Base-by-base conservation (phyloP, 2,329 filamentous ascomycete species). In the Phaeosphaeria sp. region DNA sequence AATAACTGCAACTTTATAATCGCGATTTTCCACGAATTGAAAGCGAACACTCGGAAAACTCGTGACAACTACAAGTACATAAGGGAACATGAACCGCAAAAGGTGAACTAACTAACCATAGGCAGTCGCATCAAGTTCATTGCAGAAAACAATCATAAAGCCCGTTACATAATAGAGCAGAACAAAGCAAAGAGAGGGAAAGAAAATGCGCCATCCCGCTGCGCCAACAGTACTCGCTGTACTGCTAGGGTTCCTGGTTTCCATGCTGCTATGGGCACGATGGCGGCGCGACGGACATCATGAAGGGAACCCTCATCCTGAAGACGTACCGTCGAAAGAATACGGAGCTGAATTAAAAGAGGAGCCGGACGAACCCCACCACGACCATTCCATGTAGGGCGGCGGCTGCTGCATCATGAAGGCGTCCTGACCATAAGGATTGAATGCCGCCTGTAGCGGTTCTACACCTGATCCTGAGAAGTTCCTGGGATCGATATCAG, bases 301-400 rank as follows among this genome's bases (percentile, higher is more conserved):
- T 59, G 74, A 77, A 49, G 74, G 74, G n/a, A 76, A 77, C 52
- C 74, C 74, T 33, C 68, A 75, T 61, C 70, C 71, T 2, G 60
- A 70, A 36, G 71, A 75, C 50, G 39, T 75, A 47, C 72, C 71
- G 6, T 64, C 25, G 21, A 22, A 13, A 7, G 7, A 21, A 46
- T 11, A 46, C n/a, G 1, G 2, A 42, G 39, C 17, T 18, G 27
- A 6, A 33, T 11, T n/a, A 5, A 36, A 6, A 22, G 39, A 39
- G 27, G 9, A 21, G 11, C n/a, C 10, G 2, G 6, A 39, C 27
- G 30, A 13, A 5, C 46, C n/a, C 46, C n/a, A 6, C 1, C 10
- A n/a, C 17, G 7, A 18, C 39, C 17, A 7, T 41, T 5, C 3
- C 39, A 17, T n/a, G 7, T 42, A 18, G 7, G 17, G 20, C 6